Evolutionary conservation across 345 rosid genomes (phyloP).

Genomic region (Lumnitzera littorea): DNA sequence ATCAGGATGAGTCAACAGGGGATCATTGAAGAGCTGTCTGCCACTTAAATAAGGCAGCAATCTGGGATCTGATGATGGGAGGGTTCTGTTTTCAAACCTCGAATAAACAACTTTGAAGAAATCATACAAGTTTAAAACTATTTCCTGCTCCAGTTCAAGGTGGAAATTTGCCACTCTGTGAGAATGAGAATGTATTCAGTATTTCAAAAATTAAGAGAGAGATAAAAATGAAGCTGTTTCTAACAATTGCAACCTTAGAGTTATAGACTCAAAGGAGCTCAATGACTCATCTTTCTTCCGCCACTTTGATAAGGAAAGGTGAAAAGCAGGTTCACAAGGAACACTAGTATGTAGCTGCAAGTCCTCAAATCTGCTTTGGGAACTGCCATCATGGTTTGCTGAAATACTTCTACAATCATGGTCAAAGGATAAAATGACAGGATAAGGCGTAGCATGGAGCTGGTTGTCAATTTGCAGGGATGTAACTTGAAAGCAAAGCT

Average conservation of each 20-base stretch:
- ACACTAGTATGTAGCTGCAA: slow-evolving; percentile 27
- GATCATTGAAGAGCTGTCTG: slow-evolving; percentile 12
- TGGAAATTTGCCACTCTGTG: slow-evolving; percentile 75
- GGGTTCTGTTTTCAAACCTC: slow-evolving; percentile 43
- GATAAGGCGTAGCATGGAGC: slow-evolving; percentile 60
- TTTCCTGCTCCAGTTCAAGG: slow-evolving; percentile 90
- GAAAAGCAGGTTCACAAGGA: slow-evolving; percentile 46
- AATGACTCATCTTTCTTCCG: slow-evolving; percentile 73
- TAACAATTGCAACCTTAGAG: slow-evolving; percentile 44
- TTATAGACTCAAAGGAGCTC: slow-evolving; percentile 76
- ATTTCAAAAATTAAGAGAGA: slow-evolving; percentile 3
- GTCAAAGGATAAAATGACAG: slow-evolving; percentile 78
- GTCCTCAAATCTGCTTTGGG: slow-evolving; percentile 6
- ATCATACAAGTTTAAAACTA: slow-evolving; percentile 56
- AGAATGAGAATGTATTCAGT: slow-evolving; percentile 18
- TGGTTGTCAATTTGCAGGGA: slow-evolving; percentile 87
- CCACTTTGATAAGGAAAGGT: slow-evolving; percentile 60
- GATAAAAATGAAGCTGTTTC: slow-evolving; percentile 5
- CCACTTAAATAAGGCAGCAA: slow-evolving; percentile 29
- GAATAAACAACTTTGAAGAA: slow-evolving; percentile 57
- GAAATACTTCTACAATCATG: slow-evolving; percentile 35
- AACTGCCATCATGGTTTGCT: slow-evolving; percentile 19
- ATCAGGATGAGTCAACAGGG: slow-evolving; percentile 18
- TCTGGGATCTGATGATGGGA: slow-evolving; percentile 50
- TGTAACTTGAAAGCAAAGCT: slow-evolving; percentile 56